Evolutionary conservation across 2,329 filamentous ascomycete species (phyloP), one percentile per base, ranked within the genome.

Genomic region (Pestalotiopsis sp.): DNA sequence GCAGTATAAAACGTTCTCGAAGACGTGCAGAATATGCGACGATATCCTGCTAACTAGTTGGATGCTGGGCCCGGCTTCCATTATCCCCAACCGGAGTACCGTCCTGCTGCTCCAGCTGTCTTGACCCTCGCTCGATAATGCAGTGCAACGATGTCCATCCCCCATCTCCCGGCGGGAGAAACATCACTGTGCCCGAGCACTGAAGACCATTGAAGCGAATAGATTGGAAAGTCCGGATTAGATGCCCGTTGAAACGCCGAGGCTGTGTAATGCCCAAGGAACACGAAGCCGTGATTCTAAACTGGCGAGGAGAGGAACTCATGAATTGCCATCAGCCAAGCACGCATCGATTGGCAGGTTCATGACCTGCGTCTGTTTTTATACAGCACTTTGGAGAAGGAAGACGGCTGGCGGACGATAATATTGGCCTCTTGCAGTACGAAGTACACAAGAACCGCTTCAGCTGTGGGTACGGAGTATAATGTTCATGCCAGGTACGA

Each of bases 1-100:
- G 64, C 64, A 66, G 52, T 59, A 57, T 57, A 59, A 59, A 40
- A 66, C 55, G 26, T 66, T 66, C 64, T 66, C 64, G 64, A 66
- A 66, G 26, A 7, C 38, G 30, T 55, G 55, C 39, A 55, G 64
- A 66, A 66, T 24, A 22, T 66, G 35, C 48, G 63, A 65, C 17
- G 56, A n/a, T 22, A 22, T 52, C 20, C 13, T 26, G 56, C 17
- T 22, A 59, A 26, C 14, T 14, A 59, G n/a, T 26, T 14, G 22
- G 14, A 59, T 14, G 30, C 22, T 52, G 44, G 44, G 20, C 20
- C 44, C n/a, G 17, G 20, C 44, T 30, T 30, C 44, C 17, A 52
- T n/a, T 48, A 52, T 52, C 44, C 44, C 17, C 44, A 52, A 20
- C 44, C 44, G 17, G 44, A 52, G 44, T 52, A 52, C 44, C 44